Evolutionary conservation across 306 rosid species (phyloP).

Genomic region (Pyrus bretschneideri): DNA sequence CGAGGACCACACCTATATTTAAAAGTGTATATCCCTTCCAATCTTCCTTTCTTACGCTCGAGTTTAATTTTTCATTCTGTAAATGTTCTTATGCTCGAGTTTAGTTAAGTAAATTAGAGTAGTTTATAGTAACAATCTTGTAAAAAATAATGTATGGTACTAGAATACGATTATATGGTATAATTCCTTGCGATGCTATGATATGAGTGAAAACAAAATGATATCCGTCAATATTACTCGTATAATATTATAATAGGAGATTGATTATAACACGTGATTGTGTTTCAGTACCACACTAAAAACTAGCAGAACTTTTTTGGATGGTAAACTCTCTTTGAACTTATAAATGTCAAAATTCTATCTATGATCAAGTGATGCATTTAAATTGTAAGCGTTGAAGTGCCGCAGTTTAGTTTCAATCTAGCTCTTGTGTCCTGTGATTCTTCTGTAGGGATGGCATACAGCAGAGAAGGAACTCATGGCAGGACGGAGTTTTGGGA

Average conservation of each 20-base stretch:
- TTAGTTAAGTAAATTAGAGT: no score
- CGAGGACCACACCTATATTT: background rate
- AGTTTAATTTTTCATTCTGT: no score
- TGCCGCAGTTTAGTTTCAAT: background rate
- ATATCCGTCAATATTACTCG: no score
- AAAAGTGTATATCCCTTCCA: background rate
- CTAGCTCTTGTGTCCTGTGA: background rate
- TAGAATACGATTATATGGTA: background rate
- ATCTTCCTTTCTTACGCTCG: no score
- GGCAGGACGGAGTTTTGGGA: slow-evolving; percentile 66
- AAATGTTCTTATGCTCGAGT: no score
- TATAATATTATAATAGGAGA: no score
- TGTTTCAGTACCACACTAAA: no score
- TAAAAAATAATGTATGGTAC: no score
- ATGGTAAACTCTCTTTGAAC: background rate
- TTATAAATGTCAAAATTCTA: background rate
- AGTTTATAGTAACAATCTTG: no score
- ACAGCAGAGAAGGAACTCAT: slow-evolving; percentile 91
- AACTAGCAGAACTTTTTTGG: background rate
- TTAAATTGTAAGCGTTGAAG: background rate
- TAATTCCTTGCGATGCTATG: background rate
- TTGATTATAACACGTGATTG: no score
- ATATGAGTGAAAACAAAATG: no score
- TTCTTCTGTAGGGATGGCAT: slow-evolving; percentile 68
- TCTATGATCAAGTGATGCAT: background rate